phyloP scores from a whole-genome alignment of 1,284 basidiomycete genomes.

The Ganoderma boninense region DNA sequence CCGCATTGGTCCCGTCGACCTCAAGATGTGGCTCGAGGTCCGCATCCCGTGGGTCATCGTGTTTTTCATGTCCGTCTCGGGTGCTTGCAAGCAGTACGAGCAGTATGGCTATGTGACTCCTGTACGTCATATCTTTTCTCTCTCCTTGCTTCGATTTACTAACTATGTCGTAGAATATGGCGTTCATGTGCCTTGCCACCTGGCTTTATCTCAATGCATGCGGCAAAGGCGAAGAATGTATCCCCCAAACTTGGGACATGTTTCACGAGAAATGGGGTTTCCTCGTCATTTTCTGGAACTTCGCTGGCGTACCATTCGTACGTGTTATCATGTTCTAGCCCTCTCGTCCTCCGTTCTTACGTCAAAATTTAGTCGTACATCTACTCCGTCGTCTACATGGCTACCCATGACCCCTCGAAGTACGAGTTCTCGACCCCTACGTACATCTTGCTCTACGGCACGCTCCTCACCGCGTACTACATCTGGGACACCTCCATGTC shows the following conservation, averaged over 20 bases:
- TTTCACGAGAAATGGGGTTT: constrained; percentile 97
- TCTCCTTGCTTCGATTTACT: neutral
- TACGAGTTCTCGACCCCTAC: constrained; percentile 87
- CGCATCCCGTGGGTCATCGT: constrained; percentile 97
- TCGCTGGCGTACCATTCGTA: constrained; percentile 91
- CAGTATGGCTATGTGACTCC: constrained; percentile 92
- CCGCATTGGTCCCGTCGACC: constrained; percentile 90
- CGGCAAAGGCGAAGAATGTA: constrained; percentile 94
- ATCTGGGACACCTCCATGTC: constrained; percentile 96
- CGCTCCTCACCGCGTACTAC: constrained; percentile 87
- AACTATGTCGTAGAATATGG: constrained; percentile 81
- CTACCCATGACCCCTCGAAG: constrained; percentile 87
- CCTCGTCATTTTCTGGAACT: constrained; percentile 98
- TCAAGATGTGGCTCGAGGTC: constrained; percentile 99
- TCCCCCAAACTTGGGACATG: constrained; percentile 99
- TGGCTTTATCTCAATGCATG: constrained; percentile 98
- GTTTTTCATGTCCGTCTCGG: constrained; percentile 93
- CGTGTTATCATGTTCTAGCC: constrained; percentile 39
- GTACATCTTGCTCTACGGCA: constrained; percentile 77
- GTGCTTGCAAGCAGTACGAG: constrained; percentile 96
- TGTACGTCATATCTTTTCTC: constrained; percentile 51
- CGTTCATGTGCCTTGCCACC: constrained; percentile 95
- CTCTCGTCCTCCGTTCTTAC: neutral
- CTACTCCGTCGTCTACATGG: constrained; percentile 98
- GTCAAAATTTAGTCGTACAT: constrained; percentile 81